Base-by-base conservation (phyloP, 169 alveolate species). In the Plasmodium gonderi region DNA sequence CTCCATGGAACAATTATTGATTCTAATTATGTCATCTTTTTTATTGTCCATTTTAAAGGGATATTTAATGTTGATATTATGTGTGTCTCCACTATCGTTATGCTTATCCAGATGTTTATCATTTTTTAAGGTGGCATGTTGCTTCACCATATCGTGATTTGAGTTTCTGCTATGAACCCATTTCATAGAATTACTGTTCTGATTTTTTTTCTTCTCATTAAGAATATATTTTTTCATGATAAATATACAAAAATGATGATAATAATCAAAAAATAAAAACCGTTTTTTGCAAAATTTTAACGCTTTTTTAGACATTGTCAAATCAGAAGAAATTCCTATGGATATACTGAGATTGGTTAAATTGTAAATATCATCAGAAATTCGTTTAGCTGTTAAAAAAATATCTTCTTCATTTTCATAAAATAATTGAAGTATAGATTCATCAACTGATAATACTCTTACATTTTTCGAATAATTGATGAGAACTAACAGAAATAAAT, bases 181-280 rank as follows among this genome's bases (percentile, higher is more conserved):
- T 5, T 4, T 0, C 72, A 3, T 31, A 44, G 36, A 33, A 11
- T 67, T 40, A 54, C 44, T 82, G 36, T 20, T 5, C 6, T 11
- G 36, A 8, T 31, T n/a, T 68, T 45, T 17, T 60, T 2, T 47
- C 64, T 36, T 74, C 42, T 51, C 49, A 20, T 17, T 12, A 36
- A 11, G 26, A 12, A 54, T 20, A 31, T 31, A 44, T 20, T 80
- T 14, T 36, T 38, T 76, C 85, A 69, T 45, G 33, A 85, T 49
- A 51, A 85, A 85, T 72, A 85, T 85, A 33, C 68, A 49, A 45
- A 85, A 85, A 49, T 85, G 92, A 51, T 85, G 92, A 51, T 85
- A 85, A 74, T 72, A 85, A 74, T 85, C 92, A 49, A 85, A 74
- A 85, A 85, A 85, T 33, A 85, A n/a, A 85, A 72, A 85, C 38